Evolutionary conservation across 2,329 filamentous ascomycete genomes (phyloP).

Genomic region (Xylaria arbuscula): DNA sequence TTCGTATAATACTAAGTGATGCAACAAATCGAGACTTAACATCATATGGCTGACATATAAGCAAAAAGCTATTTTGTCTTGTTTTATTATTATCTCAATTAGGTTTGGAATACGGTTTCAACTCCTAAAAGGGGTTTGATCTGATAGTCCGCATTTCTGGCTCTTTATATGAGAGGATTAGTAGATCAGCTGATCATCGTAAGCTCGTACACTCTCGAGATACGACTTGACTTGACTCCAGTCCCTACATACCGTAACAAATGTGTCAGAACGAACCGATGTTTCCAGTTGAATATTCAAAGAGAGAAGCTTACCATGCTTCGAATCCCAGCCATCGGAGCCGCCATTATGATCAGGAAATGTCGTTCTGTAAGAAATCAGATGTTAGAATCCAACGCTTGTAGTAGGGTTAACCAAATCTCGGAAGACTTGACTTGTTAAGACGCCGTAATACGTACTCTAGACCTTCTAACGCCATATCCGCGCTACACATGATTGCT

Average conservation of each 20-base stretch:
- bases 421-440: neutral
- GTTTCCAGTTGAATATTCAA: neutral
- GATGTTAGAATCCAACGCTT: neutral
- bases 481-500: conserved; percentile 59
- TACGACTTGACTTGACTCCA: conserved; percentile 56
- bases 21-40: no score
- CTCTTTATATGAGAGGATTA: conserved; percentile 35
- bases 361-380: conserved; percentile 49
- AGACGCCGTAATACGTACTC: conserved; percentile 1
- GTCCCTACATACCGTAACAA: conserved; percentile 55
- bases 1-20: no score
- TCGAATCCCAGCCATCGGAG: conserved; percentile 60
- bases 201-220: conserved; percentile 58
- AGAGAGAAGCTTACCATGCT: conserved; percentile 53
- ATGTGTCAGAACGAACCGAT: conserved; percentile 5
- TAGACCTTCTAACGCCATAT: conserved; percentile 59
- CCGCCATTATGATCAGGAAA: conserved; percentile 60
- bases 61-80: neutral
- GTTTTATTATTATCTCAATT: neutral
- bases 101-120: neutral
- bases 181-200: conserved; percentile 58
- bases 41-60: neutral
- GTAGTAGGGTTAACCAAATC: no score
- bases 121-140: neutral
- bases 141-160: no score